Base-by-base conservation (phyloP, 352 stramenopile species). In the Pythium folliculosum region DNA sequence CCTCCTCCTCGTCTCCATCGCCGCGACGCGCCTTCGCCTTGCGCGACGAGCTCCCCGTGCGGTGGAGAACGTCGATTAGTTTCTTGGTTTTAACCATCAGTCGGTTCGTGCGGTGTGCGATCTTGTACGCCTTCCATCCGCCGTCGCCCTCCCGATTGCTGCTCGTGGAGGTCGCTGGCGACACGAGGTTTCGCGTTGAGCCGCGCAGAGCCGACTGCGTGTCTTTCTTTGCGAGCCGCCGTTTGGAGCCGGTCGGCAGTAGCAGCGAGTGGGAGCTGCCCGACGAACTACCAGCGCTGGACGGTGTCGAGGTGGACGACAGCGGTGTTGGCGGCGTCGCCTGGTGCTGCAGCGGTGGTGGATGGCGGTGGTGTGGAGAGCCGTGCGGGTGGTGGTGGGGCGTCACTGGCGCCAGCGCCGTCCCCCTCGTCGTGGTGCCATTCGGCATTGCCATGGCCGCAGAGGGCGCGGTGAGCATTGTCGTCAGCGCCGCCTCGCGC, bases 71-170 rank as follows among this genome's bases (percentile, higher is more conserved):
- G 21, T 82, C 75, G 25, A 86, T 73, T 14, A 82, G 66, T 45
- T 78, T 78, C 17, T 78, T 73, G n/a, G 82, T 89, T 66, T 89
- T 89, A 21, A 73, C 68, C 10, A 91, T 77, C 53, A 91, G 49
- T 6, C 77, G 73, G 64, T 89, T 88, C 6, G 79, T 89, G 1
- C 79, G 80, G 37, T 89, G 73, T 14, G 80, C 82, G 12, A 87
- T 57, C 53, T 88, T 89, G 61, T 89, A 91, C 17, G 82, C 61
- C 47, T 77, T 81, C 82, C 82, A 89, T 2, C 71, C 40, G 17
- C 40, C 77, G 8, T 85, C 80, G 1, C 30, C 53, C 37, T 79
- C 60, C 43, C 60, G 51, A n/a, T n/a, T 47, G 19, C 30, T 55
- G 32, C 38, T 65, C 9, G 60, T 22, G 12, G 60, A 65, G 3